Evolutionary conservation across 169 alveolate genomes (phyloP).

Genomic region (Cryptosporidium bovis): DNA sequence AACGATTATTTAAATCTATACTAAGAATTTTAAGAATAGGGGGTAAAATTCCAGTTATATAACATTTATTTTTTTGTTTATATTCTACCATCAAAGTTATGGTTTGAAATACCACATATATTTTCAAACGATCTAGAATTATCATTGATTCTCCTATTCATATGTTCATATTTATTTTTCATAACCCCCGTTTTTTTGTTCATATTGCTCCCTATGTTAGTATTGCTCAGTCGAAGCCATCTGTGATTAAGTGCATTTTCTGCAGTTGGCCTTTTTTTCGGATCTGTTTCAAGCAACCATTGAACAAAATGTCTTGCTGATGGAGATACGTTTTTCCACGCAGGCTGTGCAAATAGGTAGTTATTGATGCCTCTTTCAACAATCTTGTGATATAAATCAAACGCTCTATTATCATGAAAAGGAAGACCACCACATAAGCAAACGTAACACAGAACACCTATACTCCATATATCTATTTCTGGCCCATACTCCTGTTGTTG

Average conservation of each 20-base stretch:
- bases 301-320: constrained; percentile 75
- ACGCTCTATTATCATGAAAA: constrained; percentile 69
- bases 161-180: too few relatives aligned
- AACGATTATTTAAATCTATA: constrained; percentile 21
- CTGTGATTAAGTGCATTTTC: constrained; percentile 76
- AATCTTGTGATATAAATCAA: constrained; percentile 77
- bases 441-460: constrained; percentile 79
- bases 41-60: constrained; percentile 47
- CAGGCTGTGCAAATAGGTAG: constrained; percentile 70
- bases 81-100: constrained; percentile 1
- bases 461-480: constrained; percentile 80
- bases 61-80: background rate
- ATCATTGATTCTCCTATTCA: background rate
- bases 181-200: background rate
- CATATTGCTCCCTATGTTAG: background rate
- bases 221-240: constrained; percentile 48
- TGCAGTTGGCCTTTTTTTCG: constrained; percentile 79
- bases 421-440: constrained; percentile 80
- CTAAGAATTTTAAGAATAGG: constrained; percentile 51
- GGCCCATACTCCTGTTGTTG: constrained; percentile 81
- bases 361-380: constrained; percentile 77
- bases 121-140: constrained; percentile 5
- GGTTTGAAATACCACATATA: constrained; percentile 16
- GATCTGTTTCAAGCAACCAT: constrained; percentile 77
- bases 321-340: constrained; percentile 23